phyloP scores from a whole-genome alignment of 495 filamentous ascomycete species.

The Hypoxylon subgilvum region DNA sequence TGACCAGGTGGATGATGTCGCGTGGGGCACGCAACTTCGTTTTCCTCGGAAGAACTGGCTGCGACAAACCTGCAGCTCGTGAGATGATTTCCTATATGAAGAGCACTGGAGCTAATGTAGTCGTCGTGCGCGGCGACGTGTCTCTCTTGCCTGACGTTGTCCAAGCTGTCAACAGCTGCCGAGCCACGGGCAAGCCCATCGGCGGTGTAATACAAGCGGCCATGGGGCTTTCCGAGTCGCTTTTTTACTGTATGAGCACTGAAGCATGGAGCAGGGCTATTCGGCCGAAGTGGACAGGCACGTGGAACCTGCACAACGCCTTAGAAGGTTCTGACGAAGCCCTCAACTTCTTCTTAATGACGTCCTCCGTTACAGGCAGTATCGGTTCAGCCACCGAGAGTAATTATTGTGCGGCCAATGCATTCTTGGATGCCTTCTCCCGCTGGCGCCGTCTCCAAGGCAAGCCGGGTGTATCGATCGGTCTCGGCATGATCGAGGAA shows the following conservation, averaged over 20 bases:
- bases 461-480: conserved; percentile 24
- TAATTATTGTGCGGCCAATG: conserved; percentile 48
- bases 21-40: conserved; percentile 55
- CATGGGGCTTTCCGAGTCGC: conserved; percentile 47
- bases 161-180: conserved; percentile 8
- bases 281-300: conserved; percentile 51
- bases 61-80: conserved; percentile 21
- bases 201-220: conserved; percentile 41
- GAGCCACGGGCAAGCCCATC: conserved; percentile 17
- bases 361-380: conserved; percentile 42
- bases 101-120: conserved; percentile 17
- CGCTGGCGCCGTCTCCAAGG: conserved; percentile 37
- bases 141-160: conserved; percentile 31
- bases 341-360: conserved; percentile 47
- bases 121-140: conserved; percentile 37
- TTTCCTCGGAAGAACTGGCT: conserved; percentile 56
- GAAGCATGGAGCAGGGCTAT: conserved; percentile 45
- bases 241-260: too few species aligned
- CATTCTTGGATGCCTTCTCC: conserved; percentile 48
- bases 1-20: conserved; percentile 55
- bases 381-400: conserved; percentile 43
- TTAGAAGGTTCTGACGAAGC: conserved; percentile 38
- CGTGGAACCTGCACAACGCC: conserved; percentile 43
- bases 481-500: conserved; percentile 33
- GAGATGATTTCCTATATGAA: conserved; percentile 41